Evolutionary conservation across 176 grass and related monocot genomes (phyloP), one percentile per base, ranked within the genome.

Genomic region (Stipa capillata): DNA sequence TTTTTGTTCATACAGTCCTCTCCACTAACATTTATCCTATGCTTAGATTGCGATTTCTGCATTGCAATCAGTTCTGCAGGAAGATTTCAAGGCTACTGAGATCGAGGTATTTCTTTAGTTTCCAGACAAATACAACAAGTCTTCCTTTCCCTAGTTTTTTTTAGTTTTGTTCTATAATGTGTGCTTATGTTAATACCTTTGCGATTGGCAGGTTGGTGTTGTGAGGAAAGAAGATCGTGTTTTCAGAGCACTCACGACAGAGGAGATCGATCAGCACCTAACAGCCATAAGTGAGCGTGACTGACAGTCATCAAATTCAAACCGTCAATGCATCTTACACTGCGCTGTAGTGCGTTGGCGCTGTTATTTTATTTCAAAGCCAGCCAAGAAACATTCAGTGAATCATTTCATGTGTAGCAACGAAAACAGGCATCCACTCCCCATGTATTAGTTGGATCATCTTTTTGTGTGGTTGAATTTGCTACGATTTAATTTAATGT

Each of bases 71-170:
- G 93, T 97, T 68, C 80, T 97, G 24, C 93, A 97, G 84, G 93
- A 97, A 60, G 93, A 97, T 93, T 97, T 93, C 77, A 97, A 97
- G 83, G 93, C 90, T 48, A 97, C 90, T 8, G 93, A 97, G 84
- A 97, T 97, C 6, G 90, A 97, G 85, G 91, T 90, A 87, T 49
- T 52, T 31, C 8, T 75, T n/a, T 36, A 21, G 39, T 79, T 88
- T 39, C 29, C 12, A 52, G 6, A 72, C 71, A 61, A 49, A 65
- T 18, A 14, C 11, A n/a, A 11, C 13, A 8, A 44, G 7, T 5
- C 67, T 3, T 25, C 6, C 0, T 25, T 79, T 70, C 17, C 23
- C 3, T 6, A 69, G 39, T 15, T 79, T 28, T 61, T 58, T 13
- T 3, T 11, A 34, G 4, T 33, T 3, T 28, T 47, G 13, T 32